Base-by-base conservation (phyloP, 2,329 filamentous ascomycete species). In the Pestalotiopsis sp. region DNA sequence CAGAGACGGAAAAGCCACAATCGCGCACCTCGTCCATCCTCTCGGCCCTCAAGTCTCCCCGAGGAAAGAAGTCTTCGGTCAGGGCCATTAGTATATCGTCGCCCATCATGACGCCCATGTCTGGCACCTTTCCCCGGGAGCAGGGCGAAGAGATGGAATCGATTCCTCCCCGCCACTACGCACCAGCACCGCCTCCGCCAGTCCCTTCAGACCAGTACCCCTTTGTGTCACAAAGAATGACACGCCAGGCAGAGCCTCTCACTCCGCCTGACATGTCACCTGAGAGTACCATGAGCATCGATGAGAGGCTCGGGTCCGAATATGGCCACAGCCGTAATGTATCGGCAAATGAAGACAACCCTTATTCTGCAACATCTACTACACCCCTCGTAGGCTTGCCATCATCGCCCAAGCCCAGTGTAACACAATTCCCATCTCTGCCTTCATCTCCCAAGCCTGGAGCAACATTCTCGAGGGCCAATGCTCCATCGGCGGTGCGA, bases 91-190 rank as follows among this genome's bases (percentile, higher is more conserved):
- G 77, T 75, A 91, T 91, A 73, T 91, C 89, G 13, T 90, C 89
- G 1, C 89, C 89, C 64, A 89, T 91, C 73, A 86, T 89, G 83
- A 91, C 89, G 9, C 89, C 89, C 14, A 86, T 86, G 80, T 88
- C 89, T 2, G 84, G 82, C 2, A 88, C 85, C 2, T 91, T 91
- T 72, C 86, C 87, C 1, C 82, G 83, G n/a, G 79, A 83, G 14
- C 84, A 87, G 64, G 81, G 80, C 27, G 85, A 87, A 72, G 88
- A 91, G 76, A 84, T 90, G 82, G 86, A 81, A 74, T 72, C 85
- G 63, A 87, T 91, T 66, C 82, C 87, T 13, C 88, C 87, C 23
- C 84, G 88, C 38, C 84, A 87, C 61, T 91, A 91, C 71, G 83
- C 84, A 3, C 88, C 88, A 11, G 80, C 85, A 3, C 83, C 87